These are phyloP conservation scores for Ceratobasidium theobromae DNA, from an alignment of 1,284 basidiomycete genomes.

Conservation along the genomic window DNA sequence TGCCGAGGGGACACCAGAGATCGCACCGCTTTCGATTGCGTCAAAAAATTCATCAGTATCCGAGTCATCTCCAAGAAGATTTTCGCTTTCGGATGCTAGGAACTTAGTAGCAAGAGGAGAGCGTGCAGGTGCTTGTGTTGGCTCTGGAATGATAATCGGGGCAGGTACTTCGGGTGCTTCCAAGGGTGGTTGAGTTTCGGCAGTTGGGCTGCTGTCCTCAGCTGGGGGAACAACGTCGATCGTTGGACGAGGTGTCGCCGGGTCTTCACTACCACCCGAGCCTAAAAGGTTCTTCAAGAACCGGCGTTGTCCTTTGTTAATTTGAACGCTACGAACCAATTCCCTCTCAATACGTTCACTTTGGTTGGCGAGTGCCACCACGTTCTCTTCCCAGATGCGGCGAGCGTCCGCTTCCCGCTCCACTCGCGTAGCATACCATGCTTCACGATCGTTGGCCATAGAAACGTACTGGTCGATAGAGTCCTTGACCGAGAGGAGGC, in stretches of 20 bases:
- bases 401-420: slow-evolving; percentile 72
- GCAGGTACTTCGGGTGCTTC: slow-evolving; percentile 31
- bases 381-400: slow-evolving; percentile 89
- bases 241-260: slow-evolving; percentile 28
- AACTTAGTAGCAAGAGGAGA: slow-evolving; percentile 37
- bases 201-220: not conserved
- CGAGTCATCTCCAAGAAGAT: slow-evolving; percentile 42
- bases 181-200: slow-evolving; percentile 30
- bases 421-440: slow-evolving; percentile 68
- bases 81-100: slow-evolving; percentile 42
- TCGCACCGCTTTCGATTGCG: slow-evolving; percentile 81
- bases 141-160: slow-evolving; percentile 23
- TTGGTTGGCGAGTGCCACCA: slow-evolving; percentile 82
- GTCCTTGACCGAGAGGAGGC: slow-evolving; percentile 57
- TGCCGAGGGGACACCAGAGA: slow-evolving; percentile 70
- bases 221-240: not conserved
- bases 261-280: not conserved
- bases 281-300: slow-evolving; percentile 28
- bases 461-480: slow-evolving; percentile 69
- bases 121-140: not conserved
- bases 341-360: slow-evolving; percentile 85
- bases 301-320: slow-evolving; percentile 40
- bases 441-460: slow-evolving; percentile 81
- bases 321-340: slow-evolving; percentile 58
- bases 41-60: slow-evolving; percentile 96